These are phyloP conservation scores for Plectosphaerella cucumerina DNA, from an alignment of 2,329 filamentous ascomycete genomes.

Conservation along the genomic window DNA sequence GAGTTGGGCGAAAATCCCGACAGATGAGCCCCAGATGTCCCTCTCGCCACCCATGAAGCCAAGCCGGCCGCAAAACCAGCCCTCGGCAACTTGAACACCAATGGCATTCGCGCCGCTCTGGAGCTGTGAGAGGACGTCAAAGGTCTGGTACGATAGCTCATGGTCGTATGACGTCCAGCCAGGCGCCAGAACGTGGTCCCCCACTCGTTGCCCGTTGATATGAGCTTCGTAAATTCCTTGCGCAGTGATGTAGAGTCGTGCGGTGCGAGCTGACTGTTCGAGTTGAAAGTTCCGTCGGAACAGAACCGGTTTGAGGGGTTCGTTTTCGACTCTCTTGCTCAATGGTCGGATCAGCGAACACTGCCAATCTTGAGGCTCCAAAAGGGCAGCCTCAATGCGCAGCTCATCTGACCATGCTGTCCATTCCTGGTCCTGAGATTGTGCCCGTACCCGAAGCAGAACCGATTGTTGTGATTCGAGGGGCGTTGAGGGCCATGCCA, in stretches of 20 bases:
- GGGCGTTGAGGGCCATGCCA: constrained; percentile 37
- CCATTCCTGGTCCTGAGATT: constrained; percentile 16
- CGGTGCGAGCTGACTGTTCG: constrained; percentile 8
- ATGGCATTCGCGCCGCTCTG: constrained; percentile 27
- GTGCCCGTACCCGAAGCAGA: constrained; percentile 26
- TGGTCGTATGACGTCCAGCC: constrained; percentile 49
- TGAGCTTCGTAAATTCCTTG: constrained; percentile 40
- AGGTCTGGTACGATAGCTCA: constrained; percentile 46
- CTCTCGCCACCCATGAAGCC: constrained; percentile 6
- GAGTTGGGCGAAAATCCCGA: background rate
- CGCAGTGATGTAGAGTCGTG: constrained; percentile 42
- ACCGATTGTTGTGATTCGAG: constrained; percentile 26
- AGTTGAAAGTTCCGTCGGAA: constrained; percentile 29
- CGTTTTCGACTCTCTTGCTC: constrained; percentile 17
- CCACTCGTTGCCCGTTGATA: constrained; percentile 40
- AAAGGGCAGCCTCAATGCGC: constrained; percentile 29
- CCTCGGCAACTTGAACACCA: constrained; percentile 38
- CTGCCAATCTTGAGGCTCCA: constrained; percentile 24
- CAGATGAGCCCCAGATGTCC: constrained; percentile 17
- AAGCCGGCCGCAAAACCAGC: constrained; percentile 36
- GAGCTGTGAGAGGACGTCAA: constrained; percentile 41
- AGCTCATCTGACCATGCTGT: constrained; percentile 25
- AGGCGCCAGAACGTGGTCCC: constrained; percentile 38
- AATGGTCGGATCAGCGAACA: constrained; percentile 20
- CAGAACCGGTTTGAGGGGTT: constrained; percentile 19